Evolutionary conservation across 805 yeast species (phyloP).

Genomic region (Teunomyces panamensis): DNA sequence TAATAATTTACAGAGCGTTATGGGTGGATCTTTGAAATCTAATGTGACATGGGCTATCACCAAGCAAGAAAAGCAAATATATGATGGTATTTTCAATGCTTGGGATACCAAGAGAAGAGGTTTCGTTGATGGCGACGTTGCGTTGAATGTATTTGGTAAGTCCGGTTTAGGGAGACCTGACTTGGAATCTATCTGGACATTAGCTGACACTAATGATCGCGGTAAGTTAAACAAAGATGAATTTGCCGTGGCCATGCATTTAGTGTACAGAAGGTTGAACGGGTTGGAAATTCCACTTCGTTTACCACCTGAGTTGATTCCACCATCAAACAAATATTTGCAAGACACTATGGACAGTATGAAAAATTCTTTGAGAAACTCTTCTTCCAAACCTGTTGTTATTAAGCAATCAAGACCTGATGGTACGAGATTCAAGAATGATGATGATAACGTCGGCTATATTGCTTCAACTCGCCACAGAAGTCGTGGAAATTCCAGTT

Average conservation of each 20-base stretch:
- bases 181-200: constrained; percentile 86
- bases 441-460: constrained; percentile 68
- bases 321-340: constrained; percentile 76
- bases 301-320: constrained; percentile 85
- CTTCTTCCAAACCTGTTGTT: constrained; percentile 14
- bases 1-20: constrained; percentile 38
- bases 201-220: constrained; percentile 77
- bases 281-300: constrained; percentile 81
- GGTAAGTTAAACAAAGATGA: constrained; percentile 87
- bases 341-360: constrained; percentile 68
- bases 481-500: constrained; percentile 24
- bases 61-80: constrained; percentile 80
- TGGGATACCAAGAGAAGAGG: constrained; percentile 78
- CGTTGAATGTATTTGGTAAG: constrained; percentile 84
- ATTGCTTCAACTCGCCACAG: constrained; percentile 66
- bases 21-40: constrained; percentile 42
- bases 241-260: constrained; percentile 96
- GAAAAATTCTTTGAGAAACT: constrained; percentile 56
- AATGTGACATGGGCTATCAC: constrained; percentile 81
- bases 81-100: constrained; percentile 82
- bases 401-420: constrained; percentile 21
- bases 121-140: constrained; percentile 71
- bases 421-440: constrained; percentile 58
- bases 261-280: constrained; percentile 84
- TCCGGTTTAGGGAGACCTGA: constrained; percentile 85